phyloP scores from a whole-genome alignment of 148 eudicot species.

The Diospyros lotus region DNA sequence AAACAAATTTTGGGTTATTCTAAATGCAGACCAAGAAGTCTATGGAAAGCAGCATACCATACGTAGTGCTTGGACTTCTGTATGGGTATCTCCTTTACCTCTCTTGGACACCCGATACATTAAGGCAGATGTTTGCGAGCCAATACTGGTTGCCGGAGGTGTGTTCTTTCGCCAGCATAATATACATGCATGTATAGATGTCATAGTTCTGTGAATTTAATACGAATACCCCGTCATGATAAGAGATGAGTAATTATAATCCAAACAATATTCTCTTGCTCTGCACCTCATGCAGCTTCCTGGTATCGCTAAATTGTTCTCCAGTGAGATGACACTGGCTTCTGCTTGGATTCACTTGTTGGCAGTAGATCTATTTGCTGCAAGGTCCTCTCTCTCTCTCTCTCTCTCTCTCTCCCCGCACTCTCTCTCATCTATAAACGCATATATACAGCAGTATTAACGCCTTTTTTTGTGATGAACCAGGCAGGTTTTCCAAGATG shows the following conservation, averaged over 20 bases:
- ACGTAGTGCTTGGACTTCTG: slow-evolving; percentile 62
- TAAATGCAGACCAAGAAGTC: slow-evolving; percentile 73
- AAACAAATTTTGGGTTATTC: not conserved
- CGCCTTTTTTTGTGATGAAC: slow-evolving; percentile 2
- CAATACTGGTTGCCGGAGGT: slow-evolving; percentile 97
- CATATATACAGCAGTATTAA: not conserved
- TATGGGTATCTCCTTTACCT: slow-evolving; percentile 73
- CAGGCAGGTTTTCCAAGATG: slow-evolving; percentile 84
- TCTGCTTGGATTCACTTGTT: slow-evolving; percentile 95
- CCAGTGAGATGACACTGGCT: slow-evolving; percentile 86
- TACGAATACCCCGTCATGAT: not conserved
- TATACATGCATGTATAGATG: not conserved
- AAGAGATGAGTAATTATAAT: not conserved
- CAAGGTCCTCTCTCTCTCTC: slow-evolving; percentile 51
- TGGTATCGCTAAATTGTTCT: slow-evolving; percentile 86
- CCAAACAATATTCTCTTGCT: not conserved
- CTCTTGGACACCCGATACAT: slow-evolving; percentile 94
- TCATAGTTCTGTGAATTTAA: not conserved
- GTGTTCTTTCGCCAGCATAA: not conserved
- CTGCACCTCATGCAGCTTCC: slow-evolving; percentile 39
- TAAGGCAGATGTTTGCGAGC: slow-evolving; percentile 73
- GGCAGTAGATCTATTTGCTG: slow-evolving; percentile 86
- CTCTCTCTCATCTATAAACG: not conserved
- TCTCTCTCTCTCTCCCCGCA: slow-evolving; percentile 4
- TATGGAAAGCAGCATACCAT: slow-evolving; percentile 68